Evolutionary conservation across 176 grass and related monocot species (phyloP).

Genomic region (Triticum monococcum): DNA sequence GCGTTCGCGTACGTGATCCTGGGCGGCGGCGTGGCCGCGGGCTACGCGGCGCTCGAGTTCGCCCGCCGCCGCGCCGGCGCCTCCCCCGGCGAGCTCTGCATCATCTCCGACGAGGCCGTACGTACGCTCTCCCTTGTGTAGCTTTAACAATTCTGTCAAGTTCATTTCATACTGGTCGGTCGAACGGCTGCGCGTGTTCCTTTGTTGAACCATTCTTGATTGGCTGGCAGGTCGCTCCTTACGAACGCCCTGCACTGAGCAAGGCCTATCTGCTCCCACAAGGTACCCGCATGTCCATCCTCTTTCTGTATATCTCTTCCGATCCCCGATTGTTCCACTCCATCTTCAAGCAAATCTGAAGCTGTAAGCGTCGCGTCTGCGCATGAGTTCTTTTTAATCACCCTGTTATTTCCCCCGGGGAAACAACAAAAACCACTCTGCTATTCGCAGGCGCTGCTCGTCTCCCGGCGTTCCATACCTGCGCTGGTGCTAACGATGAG

Average conservation of each 20-base stretch:
- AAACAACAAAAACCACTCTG: not conserved
- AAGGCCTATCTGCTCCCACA: conserved; percentile 54
- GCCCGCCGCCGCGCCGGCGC: conserved; percentile 38
- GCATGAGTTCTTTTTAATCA: too few relatives aligned
- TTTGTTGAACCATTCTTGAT: not conserved
- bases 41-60: conserved; percentile 89
- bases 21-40: conserved; percentile 89
- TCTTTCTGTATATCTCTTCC: not conserved
- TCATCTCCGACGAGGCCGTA: conserved; percentile 90
- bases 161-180: too few relatives aligned
- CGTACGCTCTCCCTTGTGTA: not conserved
- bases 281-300: conserved; percentile 31
- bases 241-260: conserved; percentile 73
- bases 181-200: not conserved
- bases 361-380: not conserved
- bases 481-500: conserved; percentile 66
- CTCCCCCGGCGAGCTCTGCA: conserved; percentile 68
- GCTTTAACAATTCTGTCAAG: not conserved
- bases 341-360: not conserved
- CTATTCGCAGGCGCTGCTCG: conserved; percentile 47
- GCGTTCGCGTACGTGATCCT: conserved; percentile 81
- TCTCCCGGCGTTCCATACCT: conserved; percentile 90
- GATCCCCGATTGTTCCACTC: not conserved
- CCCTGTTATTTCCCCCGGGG: not conserved
- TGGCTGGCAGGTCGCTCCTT: conserved; percentile 57